Evolutionary conservation across 345 rosid genomes (phyloP).

Genomic region (Eucalyptus polybractea): DNA sequence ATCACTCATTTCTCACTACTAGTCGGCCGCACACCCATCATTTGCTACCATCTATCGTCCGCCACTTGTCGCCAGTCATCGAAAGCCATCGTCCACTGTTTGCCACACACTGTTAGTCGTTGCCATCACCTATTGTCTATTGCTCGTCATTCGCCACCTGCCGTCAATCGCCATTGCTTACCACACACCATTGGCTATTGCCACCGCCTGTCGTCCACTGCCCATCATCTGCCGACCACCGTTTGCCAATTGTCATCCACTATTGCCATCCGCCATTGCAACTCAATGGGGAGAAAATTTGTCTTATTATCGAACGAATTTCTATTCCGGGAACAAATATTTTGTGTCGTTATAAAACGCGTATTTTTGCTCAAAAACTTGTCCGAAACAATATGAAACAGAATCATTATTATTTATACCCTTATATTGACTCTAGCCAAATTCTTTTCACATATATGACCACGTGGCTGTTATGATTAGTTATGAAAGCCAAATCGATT

Average conservation of each 20-base stretch:
- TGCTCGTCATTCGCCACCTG: no score
- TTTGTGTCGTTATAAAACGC: accelerated
- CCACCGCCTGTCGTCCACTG: accelerated
- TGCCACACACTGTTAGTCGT: accelerated
- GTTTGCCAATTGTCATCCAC: accelerated
- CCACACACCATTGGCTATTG: no score
- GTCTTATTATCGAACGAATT: no score
- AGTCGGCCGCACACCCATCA: no score
- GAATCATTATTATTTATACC: no score
- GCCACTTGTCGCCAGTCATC: accelerated
- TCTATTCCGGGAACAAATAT: accelerated
- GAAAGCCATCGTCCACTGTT: accelerated
- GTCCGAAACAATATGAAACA: accelerated
- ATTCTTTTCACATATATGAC: neutral
- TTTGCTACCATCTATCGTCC: no score
- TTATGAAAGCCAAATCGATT: neutral
- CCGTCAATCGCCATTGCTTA: accelerated
- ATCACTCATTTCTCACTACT: no score
- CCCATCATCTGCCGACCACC: accelerated
- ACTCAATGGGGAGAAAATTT: no score
- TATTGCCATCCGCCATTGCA: no score
- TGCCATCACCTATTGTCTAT: accelerated
- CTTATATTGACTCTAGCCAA: neutral
- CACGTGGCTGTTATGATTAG: neutral
- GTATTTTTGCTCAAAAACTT: no score